Evolutionary conservation across 225 moss, liverwort and hornwort genomes (phyloP).

Genomic region (Pleurozium schreberi): DNA sequence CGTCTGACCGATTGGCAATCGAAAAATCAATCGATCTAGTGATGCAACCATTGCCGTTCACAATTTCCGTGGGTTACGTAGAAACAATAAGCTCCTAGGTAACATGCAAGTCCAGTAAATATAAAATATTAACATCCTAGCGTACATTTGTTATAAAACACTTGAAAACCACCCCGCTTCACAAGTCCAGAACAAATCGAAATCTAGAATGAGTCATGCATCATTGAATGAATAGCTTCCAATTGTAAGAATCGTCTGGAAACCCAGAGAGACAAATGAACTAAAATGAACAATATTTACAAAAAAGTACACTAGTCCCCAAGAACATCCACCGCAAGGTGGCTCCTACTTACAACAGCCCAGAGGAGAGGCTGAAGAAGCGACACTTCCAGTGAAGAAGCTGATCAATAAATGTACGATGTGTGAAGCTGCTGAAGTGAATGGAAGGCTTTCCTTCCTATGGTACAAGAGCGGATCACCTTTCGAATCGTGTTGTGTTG

Average conservation of each 20-base stretch:
- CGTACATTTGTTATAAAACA: not conserved
- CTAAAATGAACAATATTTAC: not conserved
- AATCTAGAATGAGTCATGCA: not conserved
- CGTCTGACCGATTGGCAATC: not conserved
- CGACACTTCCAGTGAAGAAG: not conserved
- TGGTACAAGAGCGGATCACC: not conserved
- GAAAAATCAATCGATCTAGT: not conserved
- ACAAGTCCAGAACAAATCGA: not conserved
- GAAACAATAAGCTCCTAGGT: not conserved
- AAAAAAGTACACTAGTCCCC: not conserved
- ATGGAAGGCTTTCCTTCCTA: constrained; percentile 5
- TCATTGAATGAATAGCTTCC: not conserved
- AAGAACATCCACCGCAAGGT: not conserved
- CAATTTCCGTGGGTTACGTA: not conserved
- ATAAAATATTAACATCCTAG: not conserved
- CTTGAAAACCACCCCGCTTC: not conserved
- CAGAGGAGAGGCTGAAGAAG: not conserved
- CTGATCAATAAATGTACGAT: not conserved
- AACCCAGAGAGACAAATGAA: not conserved
- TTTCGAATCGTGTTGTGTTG: not conserved
- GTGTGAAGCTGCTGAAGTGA: not conserved
- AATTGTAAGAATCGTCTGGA: not conserved
- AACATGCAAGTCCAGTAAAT: not conserved
- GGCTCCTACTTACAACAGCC: not conserved
- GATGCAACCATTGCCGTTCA: not conserved